Base-by-base conservation (phyloP, 2,329 filamentous ascomycete species). In the Paecilomyces formosus region DNA sequence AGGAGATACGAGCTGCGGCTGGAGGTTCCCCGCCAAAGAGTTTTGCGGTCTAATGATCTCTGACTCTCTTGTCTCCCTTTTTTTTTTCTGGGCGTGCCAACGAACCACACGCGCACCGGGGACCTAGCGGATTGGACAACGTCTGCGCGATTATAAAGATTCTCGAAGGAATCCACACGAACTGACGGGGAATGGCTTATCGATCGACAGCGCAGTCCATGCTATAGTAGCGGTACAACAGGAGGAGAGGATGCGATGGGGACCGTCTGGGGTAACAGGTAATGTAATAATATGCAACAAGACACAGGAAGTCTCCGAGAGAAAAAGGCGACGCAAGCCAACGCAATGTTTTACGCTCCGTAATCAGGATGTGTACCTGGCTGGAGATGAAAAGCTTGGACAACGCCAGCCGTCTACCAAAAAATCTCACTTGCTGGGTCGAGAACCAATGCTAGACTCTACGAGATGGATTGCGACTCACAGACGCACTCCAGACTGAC, bases 11-110 rank as follows among this genome's bases (percentile, higher is more conserved):
- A 52, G 15, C 39, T 18, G 39, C 22, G 49, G 49, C 30, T 56
- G 55, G 26, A 18, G 50, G 55, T 64, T 66, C 65, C 65, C 65
- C 65, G 65, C 65, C 60, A 64, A 58, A 62, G 65, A 65, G 50
- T 58, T 66, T 63, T 63, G 62, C 65, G 62, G 60, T 24, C 50
- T 28, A 21, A 52, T 45, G 39, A 45, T 45, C n/a, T n/a, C 39
- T 39, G 24, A 26, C 24, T 26, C 24, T 26, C 24, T 26, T 6
- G 24, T 26, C 35, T 39, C 35, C 35, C 35, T n/a, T 45, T 45
- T 21, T 18, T 45, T n/a, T 13, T 13, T n/a, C 13, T n/a, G 4
- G 35, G 3, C 35, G 35, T 26, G n/a, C 35, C 35, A 39, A 39
- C 35, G 6, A 39, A 39, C 35, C 35, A 39, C 35, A 39, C 35